Conservation (phyloP, 2,329 filamentous ascomycete genomes). For the Aspergillus sp. region DNA sequence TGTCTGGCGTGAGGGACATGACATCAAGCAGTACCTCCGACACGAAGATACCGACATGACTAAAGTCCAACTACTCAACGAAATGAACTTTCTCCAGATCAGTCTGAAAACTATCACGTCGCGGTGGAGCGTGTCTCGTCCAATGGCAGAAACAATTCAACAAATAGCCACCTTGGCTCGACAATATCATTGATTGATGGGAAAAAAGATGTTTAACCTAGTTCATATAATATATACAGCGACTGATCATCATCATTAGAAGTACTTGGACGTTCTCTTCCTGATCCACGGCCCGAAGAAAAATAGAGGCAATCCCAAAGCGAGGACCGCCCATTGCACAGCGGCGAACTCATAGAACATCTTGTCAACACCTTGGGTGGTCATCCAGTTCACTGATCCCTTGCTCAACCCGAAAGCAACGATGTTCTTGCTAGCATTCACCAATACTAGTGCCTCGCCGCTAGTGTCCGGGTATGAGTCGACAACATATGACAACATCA, state of each 20-base stretch:
- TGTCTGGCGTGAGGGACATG: background rate
- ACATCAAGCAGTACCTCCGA: background rate
- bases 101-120: conserved; percentile 18
- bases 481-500: conserved; percentile 38
- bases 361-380: conserved; percentile 30
- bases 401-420: conserved; percentile 29
- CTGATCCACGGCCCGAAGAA: conserved; percentile 30
- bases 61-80: conserved; percentile 12
- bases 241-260: background rate
- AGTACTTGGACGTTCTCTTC: conserved; percentile 2
- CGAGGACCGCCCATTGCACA: conserved; percentile 36
- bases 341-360: conserved; percentile 41
- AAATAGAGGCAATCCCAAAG: conserved; percentile 34
- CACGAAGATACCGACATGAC: background rate
- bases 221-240: background rate
- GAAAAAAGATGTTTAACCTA: background rate
- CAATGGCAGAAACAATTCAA: conserved; percentile 12
- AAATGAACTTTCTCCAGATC: conserved; percentile 19
- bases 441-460: conserved; percentile 38
- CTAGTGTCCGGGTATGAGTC: conserved; percentile 34
- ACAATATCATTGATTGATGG: background rate
- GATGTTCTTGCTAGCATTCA: conserved; percentile 34
- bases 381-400: conserved; percentile 35
- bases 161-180: background rate
- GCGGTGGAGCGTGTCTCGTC: conserved; percentile 16